Conservation (phyloP, 176 grass and related monocot species). For the Carex pumila region DNA sequence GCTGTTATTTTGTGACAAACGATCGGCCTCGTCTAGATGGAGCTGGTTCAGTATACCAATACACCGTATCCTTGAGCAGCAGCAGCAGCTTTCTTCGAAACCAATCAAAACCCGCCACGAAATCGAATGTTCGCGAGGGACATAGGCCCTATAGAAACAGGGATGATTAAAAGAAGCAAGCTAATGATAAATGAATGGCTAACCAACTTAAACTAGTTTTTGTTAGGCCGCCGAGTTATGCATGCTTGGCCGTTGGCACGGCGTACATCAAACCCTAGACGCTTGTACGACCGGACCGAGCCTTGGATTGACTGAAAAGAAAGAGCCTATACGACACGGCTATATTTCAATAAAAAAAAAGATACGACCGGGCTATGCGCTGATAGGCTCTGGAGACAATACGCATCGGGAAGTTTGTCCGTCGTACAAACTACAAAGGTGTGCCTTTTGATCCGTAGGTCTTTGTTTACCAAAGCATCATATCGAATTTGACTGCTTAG, state of each 20-base stretch:
- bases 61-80: background rate
- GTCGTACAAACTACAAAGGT: background rate
- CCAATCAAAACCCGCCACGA: background rate
- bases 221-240: background rate
- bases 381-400: background rate
- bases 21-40: background rate
- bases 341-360: background rate
- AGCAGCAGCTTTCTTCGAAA: background rate
- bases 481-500: background rate
- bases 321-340: background rate
- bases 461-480: background rate
- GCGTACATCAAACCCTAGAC: background rate
- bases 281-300: background rate
- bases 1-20: background rate
- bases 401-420: background rate
- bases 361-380: background rate
- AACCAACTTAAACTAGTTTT: background rate
- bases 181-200: background rate
- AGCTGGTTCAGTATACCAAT: background rate
- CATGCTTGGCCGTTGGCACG: background rate
- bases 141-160: background rate
- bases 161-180: background rate
- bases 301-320: background rate
- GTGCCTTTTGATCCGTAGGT: background rate
- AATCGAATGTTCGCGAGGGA: background rate